Conservation (phyloP, 73 alveolate species). For the Paramecium sexaurelia region DNA sequence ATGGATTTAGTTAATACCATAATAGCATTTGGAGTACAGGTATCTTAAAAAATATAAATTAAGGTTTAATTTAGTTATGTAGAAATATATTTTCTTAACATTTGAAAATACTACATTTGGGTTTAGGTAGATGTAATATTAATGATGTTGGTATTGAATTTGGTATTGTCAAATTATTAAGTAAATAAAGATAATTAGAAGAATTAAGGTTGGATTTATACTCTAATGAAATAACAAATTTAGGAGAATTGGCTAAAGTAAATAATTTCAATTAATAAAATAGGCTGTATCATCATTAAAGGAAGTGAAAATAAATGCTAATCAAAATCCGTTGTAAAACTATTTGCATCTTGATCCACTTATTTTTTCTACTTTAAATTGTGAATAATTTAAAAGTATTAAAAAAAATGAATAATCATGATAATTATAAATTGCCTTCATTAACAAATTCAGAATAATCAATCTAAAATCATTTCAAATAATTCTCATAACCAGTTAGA, state of each 20-base stretch:
- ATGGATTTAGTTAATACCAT: not conserved
- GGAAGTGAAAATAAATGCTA: not conserved
- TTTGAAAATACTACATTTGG: not conserved
- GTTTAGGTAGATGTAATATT: not conserved
- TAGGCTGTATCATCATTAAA: not conserved
- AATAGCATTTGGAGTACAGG: conserved; percentile 1
- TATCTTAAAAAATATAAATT: not conserved
- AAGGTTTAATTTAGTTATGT: not conserved
- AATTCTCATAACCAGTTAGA: conserved; percentile 7
- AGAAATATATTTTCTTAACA: not conserved
- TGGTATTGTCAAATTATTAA: not conserved
- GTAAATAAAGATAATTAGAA: not conserved
- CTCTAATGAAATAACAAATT: not conserved
- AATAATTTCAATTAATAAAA: not conserved
- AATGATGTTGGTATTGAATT: conserved; percentile 4
- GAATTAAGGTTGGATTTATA: not conserved
- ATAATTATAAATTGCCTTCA: conserved; percentile 3
- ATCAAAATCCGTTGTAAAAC: not conserved
- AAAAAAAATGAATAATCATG: conserved; percentile 1
- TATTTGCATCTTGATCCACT: not conserved
- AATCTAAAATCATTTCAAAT: not conserved
- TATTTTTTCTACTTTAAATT: not conserved
- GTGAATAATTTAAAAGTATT: not conserved
- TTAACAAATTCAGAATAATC: conserved; percentile 13
- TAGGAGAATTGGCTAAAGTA: conserved; percentile 1